Conservation (phyloP, 306 rosid species). For the Potentilla sterilis region DNA sequence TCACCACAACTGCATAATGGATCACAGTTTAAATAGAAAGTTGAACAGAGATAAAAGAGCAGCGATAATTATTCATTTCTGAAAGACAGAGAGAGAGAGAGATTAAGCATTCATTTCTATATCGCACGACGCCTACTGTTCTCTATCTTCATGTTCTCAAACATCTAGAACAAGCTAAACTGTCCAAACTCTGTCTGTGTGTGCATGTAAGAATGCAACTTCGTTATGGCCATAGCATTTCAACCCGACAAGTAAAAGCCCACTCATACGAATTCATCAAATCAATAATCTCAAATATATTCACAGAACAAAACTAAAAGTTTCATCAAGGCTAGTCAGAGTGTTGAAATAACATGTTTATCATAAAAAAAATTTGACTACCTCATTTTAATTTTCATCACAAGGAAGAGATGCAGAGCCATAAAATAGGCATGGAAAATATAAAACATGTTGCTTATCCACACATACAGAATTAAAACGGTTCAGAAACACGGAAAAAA, state of each 20-base stretch:
- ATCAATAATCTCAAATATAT: neutral
- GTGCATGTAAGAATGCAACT: neutral
- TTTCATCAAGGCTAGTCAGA: neutral
- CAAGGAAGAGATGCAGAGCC: neutral
- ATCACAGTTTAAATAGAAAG: conserved; percentile 23
- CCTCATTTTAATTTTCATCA: neutral
- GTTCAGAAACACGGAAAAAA: neutral
- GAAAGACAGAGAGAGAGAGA: neutral
- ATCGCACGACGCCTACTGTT: neutral
- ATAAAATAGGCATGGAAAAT: neutral
- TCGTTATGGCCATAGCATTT: neutral
- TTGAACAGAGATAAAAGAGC: conserved; percentile 8
- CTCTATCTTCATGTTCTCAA: neutral
- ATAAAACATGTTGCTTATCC: neutral
- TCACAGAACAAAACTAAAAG: neutral
- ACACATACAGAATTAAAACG: neutral
- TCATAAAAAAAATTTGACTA: neutral
- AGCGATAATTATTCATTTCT: neutral
- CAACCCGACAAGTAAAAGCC: neutral
- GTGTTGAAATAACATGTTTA: neutral
- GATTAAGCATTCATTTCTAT: neutral
- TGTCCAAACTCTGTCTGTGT: neutral
- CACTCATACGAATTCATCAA: neutral
- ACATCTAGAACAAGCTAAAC: neutral
- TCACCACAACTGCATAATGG: conserved; percentile 85